Evolutionary conservation across 2,329 filamentous ascomycete species (phyloP), one percentile per base, ranked within the genome.

Genomic region (Colletotrichum camelliae): DNA sequence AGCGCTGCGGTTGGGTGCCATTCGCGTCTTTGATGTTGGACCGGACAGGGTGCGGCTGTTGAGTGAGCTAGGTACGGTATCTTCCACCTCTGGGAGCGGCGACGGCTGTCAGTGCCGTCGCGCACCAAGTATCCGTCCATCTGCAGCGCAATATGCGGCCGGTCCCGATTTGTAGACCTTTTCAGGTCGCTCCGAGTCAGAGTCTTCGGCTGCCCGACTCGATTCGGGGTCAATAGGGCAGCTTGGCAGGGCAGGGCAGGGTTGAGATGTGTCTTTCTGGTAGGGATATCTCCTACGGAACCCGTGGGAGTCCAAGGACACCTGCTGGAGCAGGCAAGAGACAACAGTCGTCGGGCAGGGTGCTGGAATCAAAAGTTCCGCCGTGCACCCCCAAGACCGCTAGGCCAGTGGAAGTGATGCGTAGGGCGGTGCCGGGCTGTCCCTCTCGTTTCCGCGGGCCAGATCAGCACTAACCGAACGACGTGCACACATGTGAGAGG

Each of bases 381-480:
- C 64, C 18, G 43, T 68, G 65, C 27, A 71, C 61, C 31, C 73
- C 57, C 55, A 33, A 61, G 57, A 35, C 52, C 74, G 66, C 74
- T 75, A 76, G 72, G 27, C 74, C 60, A 52, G 65, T 65, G 60
- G 58, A 39, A 55, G 64, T 67, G 70, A 64, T 55, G 74, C 60
- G 71, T 60, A 76, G 71, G 66, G 74, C 74, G 66, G 58, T 61
- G 70, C 70, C 72, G 64, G 73, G 57, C 64, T 68, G 58, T 68
- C 52, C 74, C 35, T 73, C 57, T 68, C 71, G n/a, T 75, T 70
- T 76, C 71, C 60, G 48, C 66, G 31, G 66, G 35, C 70, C 60
- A 65, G 85, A 77, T 75, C 61, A 74, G 64, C 65, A 62, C 57
- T 72, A 74, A 65, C 67, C 67, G 72, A 72, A 71, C 70, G 57